Evolutionary conservation across 1,284 basidiomycete genomes (phyloP).

Genomic region (Coniferiporia weirii): DNA sequence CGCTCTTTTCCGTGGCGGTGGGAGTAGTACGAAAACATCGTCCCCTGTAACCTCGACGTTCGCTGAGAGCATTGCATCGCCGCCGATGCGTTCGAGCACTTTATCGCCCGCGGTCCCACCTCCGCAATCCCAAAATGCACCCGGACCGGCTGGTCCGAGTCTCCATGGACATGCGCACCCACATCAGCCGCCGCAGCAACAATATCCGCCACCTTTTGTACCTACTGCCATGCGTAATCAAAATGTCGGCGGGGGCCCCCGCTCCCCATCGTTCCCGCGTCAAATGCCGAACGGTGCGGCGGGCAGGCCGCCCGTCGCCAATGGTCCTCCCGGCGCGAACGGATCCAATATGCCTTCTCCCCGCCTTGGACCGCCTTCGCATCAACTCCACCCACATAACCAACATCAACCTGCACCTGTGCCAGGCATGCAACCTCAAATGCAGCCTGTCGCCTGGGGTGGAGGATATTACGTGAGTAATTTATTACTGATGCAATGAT

Average conservation of each 20-base stretch:
- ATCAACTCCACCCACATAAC: conserved; percentile 24
- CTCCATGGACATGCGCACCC: conserved; percentile 7
- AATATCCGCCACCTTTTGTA: conserved; percentile 23
- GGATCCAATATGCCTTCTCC: conserved; percentile 39
- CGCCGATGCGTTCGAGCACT: conserved; percentile 27
- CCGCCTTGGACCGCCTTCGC: conserved; percentile 53
- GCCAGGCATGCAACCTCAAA: conserved; percentile 37
- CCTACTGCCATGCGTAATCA: conserved; percentile 37
- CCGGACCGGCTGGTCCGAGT: conserved; percentile 12
- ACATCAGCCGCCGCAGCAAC: conserved; percentile 3
- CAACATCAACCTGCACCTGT: conserved; percentile 38
- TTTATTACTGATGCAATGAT: conserved; percentile 11
- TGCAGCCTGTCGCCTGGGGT: conserved; percentile 35
- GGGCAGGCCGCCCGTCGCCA: conserved; percentile 48
- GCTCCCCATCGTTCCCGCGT: conserved; percentile 61
- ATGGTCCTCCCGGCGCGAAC: conserved; percentile 43
- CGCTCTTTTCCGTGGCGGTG: conserved; percentile 60
- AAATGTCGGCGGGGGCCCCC: conserved; percentile 42
- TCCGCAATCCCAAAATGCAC: conserved; percentile 29
- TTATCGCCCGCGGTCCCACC: conserved; percentile 22
- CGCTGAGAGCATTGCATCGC: conserved; percentile 36
- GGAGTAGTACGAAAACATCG: conserved; percentile 35
- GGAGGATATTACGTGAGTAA: conserved; percentile 36
- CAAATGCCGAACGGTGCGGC: conserved; percentile 48
- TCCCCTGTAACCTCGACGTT: conserved; percentile 32